These are phyloP conservation scores for Euphorbia pulcherrima DNA, from an alignment of 345 rosid species.

Conservation along the genomic window DNA sequence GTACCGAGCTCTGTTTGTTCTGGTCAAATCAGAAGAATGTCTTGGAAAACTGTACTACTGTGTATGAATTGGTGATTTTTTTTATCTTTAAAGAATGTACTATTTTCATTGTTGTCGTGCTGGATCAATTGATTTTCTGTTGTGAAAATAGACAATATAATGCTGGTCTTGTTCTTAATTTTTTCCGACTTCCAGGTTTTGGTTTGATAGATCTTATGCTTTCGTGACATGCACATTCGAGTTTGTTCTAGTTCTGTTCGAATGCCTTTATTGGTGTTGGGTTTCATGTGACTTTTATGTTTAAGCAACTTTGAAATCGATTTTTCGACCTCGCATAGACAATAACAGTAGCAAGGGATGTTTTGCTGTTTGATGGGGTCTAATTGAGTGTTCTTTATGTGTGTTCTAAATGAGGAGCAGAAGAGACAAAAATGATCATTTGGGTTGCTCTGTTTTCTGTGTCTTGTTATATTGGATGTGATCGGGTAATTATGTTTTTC, in stretches of 20 bases:
- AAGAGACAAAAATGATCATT: constrained; percentile 28
- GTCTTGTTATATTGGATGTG: constrained; percentile 35
- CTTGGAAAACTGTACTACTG: constrained; percentile 22
- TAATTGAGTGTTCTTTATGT: constrained; percentile 26
- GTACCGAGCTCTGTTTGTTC: constrained; percentile 10
- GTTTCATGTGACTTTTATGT: constrained; percentile 25
- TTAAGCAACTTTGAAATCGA: constrained; percentile 26
- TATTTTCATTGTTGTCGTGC: constrained; percentile 29
- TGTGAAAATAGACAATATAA: constrained; percentile 42
- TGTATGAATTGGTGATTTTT: constrained; percentile 25
- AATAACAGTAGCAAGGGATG: constrained; percentile 19
- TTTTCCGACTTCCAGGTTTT: constrained; percentile 39
- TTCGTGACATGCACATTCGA: constrained; percentile 38
- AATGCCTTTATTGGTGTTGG: constrained; percentile 37
- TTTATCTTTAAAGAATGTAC: constrained; percentile 18
- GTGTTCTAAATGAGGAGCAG: constrained; percentile 29
- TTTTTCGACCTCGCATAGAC: constrained; percentile 17
- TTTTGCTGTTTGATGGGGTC: constrained; percentile 25
- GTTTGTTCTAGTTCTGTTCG: constrained; percentile 40
- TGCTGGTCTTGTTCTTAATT: constrained; percentile 37
- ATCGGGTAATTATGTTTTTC: constrained; percentile 39
- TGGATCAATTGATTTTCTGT: constrained; percentile 38
- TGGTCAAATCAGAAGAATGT: neutral
- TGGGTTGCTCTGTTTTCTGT: constrained; percentile 33
- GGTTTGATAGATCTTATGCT: constrained; percentile 44